Percentiles rank a stretch among this genome's conserved stretches.
phyloP scores from a whole-genome alignment of 2,329 filamentous ascomycete genomes.

The Bipolaris victoriae region DNA sequence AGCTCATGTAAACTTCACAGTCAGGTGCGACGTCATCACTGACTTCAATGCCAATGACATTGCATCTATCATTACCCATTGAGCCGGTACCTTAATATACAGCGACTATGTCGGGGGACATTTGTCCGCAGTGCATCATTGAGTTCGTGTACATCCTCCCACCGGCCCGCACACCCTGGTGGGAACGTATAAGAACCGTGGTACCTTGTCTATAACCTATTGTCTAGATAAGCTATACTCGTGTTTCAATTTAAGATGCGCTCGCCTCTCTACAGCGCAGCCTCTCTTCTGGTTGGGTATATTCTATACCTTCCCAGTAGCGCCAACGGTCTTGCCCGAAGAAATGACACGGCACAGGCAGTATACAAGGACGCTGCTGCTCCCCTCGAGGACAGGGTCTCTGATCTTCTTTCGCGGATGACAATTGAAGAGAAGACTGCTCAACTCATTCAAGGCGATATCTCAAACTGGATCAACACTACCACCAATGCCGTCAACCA shows the following conservation, averaged over 20 bases:
- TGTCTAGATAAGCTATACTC: constrained; percentile 1
- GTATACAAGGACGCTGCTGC: constrained; percentile 69
- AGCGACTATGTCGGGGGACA: constrained; percentile 14
- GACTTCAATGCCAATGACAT: neutral
- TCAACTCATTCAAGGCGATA: constrained; percentile 68
- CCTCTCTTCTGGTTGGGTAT: constrained; percentile 25
- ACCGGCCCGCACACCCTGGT: constrained; percentile 11
- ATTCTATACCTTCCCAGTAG: constrained; percentile 21
- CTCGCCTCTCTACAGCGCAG: constrained; percentile 2
- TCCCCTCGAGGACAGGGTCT: constrained; percentile 67
- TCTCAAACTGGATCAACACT: constrained; percentile 76
- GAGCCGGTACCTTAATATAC: constrained; percentile 23
- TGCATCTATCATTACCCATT: constrained; percentile 10
- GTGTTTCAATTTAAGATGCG: constrained; percentile 1
- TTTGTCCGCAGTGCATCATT: constrained; percentile 20
- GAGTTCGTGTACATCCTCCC: neutral
- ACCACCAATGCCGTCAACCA: constrained; percentile 70
- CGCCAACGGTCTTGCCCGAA: constrained; percentile 37
- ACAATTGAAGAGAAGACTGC: constrained; percentile 75
- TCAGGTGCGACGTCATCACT: neutral
- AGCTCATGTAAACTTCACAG: neutral
- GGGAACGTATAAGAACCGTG: constrained; percentile 20
- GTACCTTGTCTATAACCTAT: constrained; percentile 5
- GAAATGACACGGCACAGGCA: constrained; percentile 37
- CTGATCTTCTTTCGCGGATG: constrained; percentile 74